A percentile compares a stretch with the other conserved stretches of the same genome.
phyloP scores from a whole-genome alignment of 179 eudicot species.

The Silene noctiflora region DNA sequence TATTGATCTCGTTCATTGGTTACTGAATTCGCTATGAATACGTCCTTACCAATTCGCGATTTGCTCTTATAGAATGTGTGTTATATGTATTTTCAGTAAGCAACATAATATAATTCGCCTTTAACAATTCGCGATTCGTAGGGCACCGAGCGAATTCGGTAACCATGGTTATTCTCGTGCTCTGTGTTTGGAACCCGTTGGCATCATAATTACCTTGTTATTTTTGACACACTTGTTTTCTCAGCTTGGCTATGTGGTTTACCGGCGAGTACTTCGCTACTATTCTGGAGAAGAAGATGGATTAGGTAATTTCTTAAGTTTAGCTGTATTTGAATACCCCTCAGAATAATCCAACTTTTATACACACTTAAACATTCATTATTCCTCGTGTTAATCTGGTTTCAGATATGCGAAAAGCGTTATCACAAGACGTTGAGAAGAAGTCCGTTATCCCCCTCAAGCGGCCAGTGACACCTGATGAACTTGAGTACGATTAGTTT shows the following conservation, averaged over 20 bases:
- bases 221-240: slow-evolving; percentile 13
- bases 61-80: no score
- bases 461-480: slow-evolving; percentile 88
- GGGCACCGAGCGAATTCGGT: no score
- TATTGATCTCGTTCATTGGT: background rate
- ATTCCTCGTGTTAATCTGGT: background rate
- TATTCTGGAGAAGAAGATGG: slow-evolving; percentile 99
- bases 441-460: slow-evolving; percentile 87
- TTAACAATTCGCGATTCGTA: no score
- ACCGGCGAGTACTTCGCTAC: slow-evolving; percentile 86
- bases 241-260: slow-evolving; percentile 88
- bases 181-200: background rate
- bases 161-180: no score
- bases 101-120: no score
- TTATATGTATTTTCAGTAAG: no score
- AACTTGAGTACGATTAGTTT: slow-evolving; percentile 79
- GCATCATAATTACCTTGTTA: background rate
- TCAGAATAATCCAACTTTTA: background rate
- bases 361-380: background rate
- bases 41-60: no score
- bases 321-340: background rate
- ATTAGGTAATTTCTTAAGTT: slow-evolving; percentile 44
- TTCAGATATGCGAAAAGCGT: slow-evolving; percentile 96
- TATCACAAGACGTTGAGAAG: slow-evolving; percentile 84
- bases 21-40: no score